These are phyloP conservation scores for Russula griseocarnosa DNA, from an alignment of 768 basidiomycete genomes.

Conservation along the genomic window DNA sequence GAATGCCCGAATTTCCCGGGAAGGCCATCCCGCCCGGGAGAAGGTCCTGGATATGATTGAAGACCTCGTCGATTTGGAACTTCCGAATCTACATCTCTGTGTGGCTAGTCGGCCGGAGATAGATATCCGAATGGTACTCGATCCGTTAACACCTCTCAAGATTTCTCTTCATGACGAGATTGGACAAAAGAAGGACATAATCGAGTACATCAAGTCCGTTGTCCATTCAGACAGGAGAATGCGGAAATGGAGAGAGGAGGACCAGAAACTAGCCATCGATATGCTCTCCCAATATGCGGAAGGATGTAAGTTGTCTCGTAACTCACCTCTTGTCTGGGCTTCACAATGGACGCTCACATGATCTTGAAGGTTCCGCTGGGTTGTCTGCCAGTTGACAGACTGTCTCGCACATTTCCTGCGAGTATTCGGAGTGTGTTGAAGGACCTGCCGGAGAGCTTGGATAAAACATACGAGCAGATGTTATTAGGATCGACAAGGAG, in stretches of 20 bases:
- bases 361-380: no score
- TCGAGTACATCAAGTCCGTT: not conserved
- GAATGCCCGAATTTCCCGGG: conserved; percentile 9
- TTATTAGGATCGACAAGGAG: no score
- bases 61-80: not conserved
- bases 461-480: no score
- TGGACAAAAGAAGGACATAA: conserved; percentile 3
- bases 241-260: conserved; percentile 3
- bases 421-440: no score
- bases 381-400: no score
- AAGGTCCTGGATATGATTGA: not conserved
- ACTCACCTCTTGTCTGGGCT: no score
- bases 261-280: not conserved
- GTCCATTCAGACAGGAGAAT: not conserved
- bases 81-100: not conserved
- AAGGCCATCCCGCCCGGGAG: not conserved
- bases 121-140: not conserved
- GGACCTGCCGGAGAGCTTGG: no score
- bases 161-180: conserved; percentile 2
- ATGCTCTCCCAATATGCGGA: not conserved
- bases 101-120: conserved; percentile 7
- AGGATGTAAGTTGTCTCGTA: conserved; percentile 6
- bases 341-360: no score
- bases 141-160: not conserved
- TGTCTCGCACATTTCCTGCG: no score